Evolutionary conservation across 441 rosid genomes (phyloP).

Genomic region (Codiaeum variegatum): DNA sequence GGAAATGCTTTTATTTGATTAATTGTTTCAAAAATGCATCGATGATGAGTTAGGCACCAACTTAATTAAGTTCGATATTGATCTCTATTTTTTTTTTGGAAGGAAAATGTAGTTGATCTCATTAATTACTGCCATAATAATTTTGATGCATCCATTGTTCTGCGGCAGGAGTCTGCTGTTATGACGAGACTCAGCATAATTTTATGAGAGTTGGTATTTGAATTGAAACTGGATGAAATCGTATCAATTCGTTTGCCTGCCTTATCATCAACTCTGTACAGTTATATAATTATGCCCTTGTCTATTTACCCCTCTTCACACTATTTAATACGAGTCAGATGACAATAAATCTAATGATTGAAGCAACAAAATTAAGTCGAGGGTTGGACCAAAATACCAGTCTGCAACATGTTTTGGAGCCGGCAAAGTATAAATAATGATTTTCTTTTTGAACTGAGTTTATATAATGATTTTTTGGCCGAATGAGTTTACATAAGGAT

Average conservation of each 20-base stretch:
- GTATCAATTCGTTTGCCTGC: too few relatives aligned
- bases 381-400: neutral
- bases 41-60: neutral
- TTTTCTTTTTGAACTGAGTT: neutral
- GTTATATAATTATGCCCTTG: too few relatives aligned
- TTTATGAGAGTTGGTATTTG: too few relatives aligned
- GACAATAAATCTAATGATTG: too few relatives aligned
- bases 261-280: neutral
- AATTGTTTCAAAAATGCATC: neutral
- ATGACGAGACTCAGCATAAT: neutral
- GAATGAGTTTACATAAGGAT: too few relatives aligned
- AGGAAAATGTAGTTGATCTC: neutral
- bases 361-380: too few relatives aligned
- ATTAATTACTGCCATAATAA: neutral
- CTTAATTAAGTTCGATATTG: neutral
- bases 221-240: too few relatives aligned
- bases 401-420: neutral
- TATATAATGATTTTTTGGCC: neutral
- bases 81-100: too few relatives aligned
- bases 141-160: neutral
- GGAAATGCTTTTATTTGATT: neutral
- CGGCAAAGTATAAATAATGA: neutral
- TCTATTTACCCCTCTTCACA: too few relatives aligned
- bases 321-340: neutral
- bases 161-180: neutral